These are phyloP conservation scores for Suhomyces bolitotheri DNA, from an alignment of 1,139 yeast genomes.

Conservation along the genomic window DNA sequence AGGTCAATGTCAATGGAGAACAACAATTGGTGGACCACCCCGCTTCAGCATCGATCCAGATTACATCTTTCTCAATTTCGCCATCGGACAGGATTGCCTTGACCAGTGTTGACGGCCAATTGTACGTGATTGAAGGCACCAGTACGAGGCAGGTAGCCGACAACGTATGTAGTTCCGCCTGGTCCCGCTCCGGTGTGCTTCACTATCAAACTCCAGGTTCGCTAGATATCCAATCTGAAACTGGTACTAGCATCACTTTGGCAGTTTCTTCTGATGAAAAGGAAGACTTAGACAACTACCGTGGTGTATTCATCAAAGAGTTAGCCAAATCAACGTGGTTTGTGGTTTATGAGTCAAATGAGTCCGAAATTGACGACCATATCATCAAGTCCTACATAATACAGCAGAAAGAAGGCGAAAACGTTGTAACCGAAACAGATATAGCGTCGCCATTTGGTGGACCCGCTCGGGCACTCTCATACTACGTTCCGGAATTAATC, in stretches of 20 bases:
- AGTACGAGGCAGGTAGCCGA: not conserved
- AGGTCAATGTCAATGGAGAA: not conserved
- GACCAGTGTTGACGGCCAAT: not conserved
- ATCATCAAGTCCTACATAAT: conserved; percentile 20
- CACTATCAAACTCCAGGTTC: conserved; percentile 1
- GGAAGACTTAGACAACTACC: conserved; percentile 3
- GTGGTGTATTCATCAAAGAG: conserved; percentile 10
- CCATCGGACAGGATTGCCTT: conserved; percentile 1
- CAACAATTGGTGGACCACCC: not conserved
- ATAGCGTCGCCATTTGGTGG: conserved; percentile 60
- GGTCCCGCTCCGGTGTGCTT: conserved; percentile 2
- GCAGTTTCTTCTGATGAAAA: conserved; percentile 9
- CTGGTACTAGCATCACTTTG: conserved; percentile 1
- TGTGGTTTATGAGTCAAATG: conserved; percentile 24
- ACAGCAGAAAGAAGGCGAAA: conserved; percentile 14
- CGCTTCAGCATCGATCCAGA: not conserved
- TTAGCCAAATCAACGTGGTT: conserved; percentile 17
- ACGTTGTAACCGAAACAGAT: conserved; percentile 36
- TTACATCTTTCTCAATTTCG: not conserved
- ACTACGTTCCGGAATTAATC: conserved; percentile 45
- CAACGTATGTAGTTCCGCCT: not conserved
- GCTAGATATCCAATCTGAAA: conserved; percentile 5
- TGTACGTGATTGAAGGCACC: not conserved
- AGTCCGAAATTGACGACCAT: conserved; percentile 25
- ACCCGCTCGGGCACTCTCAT: conserved; percentile 48